Evolutionary conservation across 2,329 filamentous ascomycete genomes (phyloP), one percentile per base, ranked within the genome.

Genomic region (Fusarium sp.): DNA sequence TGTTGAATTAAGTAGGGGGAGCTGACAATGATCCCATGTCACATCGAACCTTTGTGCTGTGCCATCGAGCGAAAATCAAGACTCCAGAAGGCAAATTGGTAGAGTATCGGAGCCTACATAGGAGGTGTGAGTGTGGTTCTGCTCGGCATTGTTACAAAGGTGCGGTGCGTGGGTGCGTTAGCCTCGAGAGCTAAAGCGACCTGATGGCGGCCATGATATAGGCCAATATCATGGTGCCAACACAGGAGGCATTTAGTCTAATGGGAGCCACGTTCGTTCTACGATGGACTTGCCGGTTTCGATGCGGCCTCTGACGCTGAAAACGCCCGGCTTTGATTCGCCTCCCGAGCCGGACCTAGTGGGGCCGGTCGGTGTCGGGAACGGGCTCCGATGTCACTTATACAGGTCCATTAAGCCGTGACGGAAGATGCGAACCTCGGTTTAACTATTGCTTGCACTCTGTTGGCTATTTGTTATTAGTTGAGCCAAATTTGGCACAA

Each of bases 221-320:
- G 40, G 22, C 67, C 68, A 68, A 60, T 71, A 65, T 61, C 9
- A 24, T n/a, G 45, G 26, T 52, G 67, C 49, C 68, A 71, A 44
- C 58, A 26, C 49, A 57, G 38, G 53, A 55, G 28, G 38, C 51
- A 58, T 50, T 17, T 31, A 50, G 42, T 15, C 39, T 42, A 28
- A 70, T 40, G 26, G 43, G 54, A 65, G 63, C 68, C 67, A 69
- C 63, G 42, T 36, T 52, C 33, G 44, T 44, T 36, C 45, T 45
- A 22, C 42, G 26, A 17, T 48, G 50, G 48, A 22, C 15, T 69
- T 18, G 34, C 58, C 54, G 67, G 58, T 53, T 56, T 36, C 18
- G 53, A 54, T 42, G 26, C 31, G 48, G 39, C 36, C 38, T 38
- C 58, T 51, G 28, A 40, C 33, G 58, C 31, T 51, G 34, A 51